Base-by-base conservation (phyloP, 2,329 filamentous ascomycete species). In the Orbilia brochopaga region DNA sequence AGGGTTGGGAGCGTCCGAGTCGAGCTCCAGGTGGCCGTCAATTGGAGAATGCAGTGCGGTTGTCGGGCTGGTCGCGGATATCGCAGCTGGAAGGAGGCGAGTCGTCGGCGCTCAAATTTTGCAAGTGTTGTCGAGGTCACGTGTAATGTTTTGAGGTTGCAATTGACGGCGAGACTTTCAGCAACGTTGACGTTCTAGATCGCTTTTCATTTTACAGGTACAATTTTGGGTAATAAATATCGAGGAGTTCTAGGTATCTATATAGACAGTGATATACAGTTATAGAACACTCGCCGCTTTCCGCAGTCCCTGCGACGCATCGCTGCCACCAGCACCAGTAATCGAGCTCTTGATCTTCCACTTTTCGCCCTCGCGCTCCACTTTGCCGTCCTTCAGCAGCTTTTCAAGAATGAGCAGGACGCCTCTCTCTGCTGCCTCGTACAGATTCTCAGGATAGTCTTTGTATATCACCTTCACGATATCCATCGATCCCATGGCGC, bases 381-480 rank as follows among this genome's bases (percentile, higher is more conserved):
- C 89, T 77, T 83, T 89, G 1, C 88, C 90, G 76, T 97, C 94
- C 11, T 80, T 81, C 78, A 87, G 81, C 75, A 99, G 81, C 82
- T 97, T 97, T 65, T 83, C 80, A 74, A 99, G 79, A 61, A 97
- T 89, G 81, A 93, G 90, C 73, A 88, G 73, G 5, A 97, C 82
- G 1, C 92, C 92, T 44, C 84, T 83, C 73, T 90, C 87, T 0
- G 94, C 94, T 7, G 92, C 88, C 10, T 83, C 78, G 79, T 92
- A 90, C 74, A 97, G 81, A 76, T 83, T 86, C 78, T 90, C 86
- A 0, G 90, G 88, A 21, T 96, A 88, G 76, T 91, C 87, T 59
- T 83, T 84, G 79, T 99, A 99, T 35, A 99, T 91, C 32, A 90
- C 82, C 79, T 89, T 90, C n/a, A 97, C 93, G 74, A 97, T 82